Percentiles rank a stretch among this genome's conserved stretches.
phyloP scores from a whole-genome alignment of 2,329 filamentous ascomycete genomes.

The Chaetothyriales sp. region DNA sequence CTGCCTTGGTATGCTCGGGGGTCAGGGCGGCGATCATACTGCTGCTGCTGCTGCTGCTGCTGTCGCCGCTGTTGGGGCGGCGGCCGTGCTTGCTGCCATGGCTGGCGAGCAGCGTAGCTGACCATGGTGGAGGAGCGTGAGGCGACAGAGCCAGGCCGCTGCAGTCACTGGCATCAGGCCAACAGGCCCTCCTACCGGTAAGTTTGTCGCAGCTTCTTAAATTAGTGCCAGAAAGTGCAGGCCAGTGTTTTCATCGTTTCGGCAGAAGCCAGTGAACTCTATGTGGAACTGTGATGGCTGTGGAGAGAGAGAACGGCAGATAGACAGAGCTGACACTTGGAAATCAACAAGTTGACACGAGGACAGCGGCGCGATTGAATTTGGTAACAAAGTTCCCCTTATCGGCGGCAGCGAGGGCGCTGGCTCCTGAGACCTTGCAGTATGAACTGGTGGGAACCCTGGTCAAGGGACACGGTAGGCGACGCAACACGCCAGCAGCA shows the following conservation, averaged over 20 bases:
- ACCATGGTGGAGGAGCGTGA: neutral
- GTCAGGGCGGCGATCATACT: neutral
- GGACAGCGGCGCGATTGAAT: neutral
- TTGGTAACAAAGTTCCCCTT: neutral
- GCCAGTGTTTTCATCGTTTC: neutral
- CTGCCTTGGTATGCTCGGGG: neutral
- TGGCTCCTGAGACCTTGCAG: neutral
- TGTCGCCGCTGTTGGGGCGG: conserved; percentile 4
- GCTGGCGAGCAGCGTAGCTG: neutral
- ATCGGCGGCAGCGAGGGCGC: neutral
- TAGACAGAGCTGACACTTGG: neutral
- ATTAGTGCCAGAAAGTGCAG: neutral
- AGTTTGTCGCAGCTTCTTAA: neutral
- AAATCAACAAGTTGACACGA: neutral
- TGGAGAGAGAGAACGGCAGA: neutral
- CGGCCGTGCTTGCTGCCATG: neutral
- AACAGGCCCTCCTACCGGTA: neutral
- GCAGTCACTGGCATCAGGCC: neutral
- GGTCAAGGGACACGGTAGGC: no score
- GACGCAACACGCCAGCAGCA: neutral
- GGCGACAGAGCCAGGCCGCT: neutral
- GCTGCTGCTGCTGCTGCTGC: conserved; percentile 10
- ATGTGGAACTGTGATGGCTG: no score
- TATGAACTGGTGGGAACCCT: no score
- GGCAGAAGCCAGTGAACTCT: no score